Conservation (phyloP, 805 yeast genomes). For the Candida insectorum region DNA sequence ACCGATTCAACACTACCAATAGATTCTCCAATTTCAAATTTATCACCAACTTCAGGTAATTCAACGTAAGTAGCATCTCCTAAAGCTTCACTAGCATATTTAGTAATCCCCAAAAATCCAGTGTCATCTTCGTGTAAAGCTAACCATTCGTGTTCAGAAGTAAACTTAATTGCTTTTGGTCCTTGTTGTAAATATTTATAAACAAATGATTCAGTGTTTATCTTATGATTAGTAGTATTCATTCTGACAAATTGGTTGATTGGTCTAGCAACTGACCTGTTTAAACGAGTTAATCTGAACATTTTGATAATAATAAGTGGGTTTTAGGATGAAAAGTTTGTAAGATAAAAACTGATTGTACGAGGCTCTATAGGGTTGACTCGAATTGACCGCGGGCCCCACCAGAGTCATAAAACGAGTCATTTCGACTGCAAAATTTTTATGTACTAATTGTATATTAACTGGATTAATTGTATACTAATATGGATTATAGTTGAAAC, state of each 20-base stretch:
- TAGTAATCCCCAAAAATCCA: slow-evolving; percentile 86
- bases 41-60: slow-evolving; percentile 70
- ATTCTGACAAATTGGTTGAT: slow-evolving; percentile 12
- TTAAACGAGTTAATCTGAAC: slow-evolving; percentile 5
- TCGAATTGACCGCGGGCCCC: too few relatives aligned
- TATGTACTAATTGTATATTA: too few relatives aligned
- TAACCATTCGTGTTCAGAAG: slow-evolving; percentile 94
- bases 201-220: slow-evolving; percentile 36
- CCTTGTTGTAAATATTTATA: slow-evolving; percentile 38
- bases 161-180: slow-evolving; percentile 59
- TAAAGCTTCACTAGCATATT: slow-evolving; percentile 91
- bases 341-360: too few relatives aligned
- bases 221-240: slow-evolving; percentile 30
- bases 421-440: too few relatives aligned
- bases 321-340: too few relatives aligned
- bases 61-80: slow-evolving; percentile 97
- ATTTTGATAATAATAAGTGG: too few relatives aligned
- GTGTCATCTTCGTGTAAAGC: slow-evolving; percentile 79
- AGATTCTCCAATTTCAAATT: slow-evolving; percentile 68
- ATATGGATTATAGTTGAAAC: slow-evolving; percentile 1
- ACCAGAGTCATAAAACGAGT: too few relatives aligned
- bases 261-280: slow-evolving; percentile 4
- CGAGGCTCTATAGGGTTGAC: too few relatives aligned
- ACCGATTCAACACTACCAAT: slow-evolving; percentile 94
- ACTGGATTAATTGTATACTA: too few relatives aligned